phyloP scores from a whole-genome alignment of 768 basidiomycete species.

The Boletus sensibilis region DNA sequence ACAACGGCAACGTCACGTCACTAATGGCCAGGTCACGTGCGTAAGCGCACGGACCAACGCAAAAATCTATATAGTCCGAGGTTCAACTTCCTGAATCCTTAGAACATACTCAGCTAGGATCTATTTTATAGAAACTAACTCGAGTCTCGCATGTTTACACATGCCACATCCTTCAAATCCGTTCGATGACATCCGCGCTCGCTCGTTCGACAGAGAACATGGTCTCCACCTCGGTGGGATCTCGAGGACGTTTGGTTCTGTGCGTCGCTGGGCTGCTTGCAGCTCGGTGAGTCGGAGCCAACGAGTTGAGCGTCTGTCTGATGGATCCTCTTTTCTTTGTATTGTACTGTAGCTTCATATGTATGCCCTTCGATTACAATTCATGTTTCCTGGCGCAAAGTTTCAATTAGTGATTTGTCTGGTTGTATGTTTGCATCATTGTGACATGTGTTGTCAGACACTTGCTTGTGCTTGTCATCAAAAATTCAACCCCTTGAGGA shows the following conservation, averaged over 20 bases:
- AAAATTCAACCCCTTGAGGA: background rate
- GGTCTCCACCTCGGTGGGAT: constrained; percentile 35
- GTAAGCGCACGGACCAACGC: constrained; percentile 36
- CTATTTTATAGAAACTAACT: constrained; percentile 78
- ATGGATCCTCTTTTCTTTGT: constrained; percentile 41
- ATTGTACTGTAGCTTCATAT: background rate
- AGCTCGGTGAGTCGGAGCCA: constrained; percentile 35
- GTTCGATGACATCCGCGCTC: constrained; percentile 66
- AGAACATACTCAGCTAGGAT: constrained; percentile 83
- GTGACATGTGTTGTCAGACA: no score
- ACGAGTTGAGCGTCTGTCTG: constrained; percentile 63
- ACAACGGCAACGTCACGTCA: background rate
- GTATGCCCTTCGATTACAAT: background rate
- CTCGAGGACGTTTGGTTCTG: constrained; percentile 66
- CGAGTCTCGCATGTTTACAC: constrained; percentile 79
- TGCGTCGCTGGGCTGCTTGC: constrained; percentile 27
- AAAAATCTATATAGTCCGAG: constrained; percentile 34
- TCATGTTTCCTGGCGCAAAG: background rate
- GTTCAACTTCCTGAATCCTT: constrained; percentile 31
- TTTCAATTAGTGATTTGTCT: background rate
- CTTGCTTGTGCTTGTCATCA: background rate
- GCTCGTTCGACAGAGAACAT: constrained; percentile 71
- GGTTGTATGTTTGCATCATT: no score
- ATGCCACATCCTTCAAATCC: constrained; percentile 72
- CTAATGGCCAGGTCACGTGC: constrained; percentile 19